Percentiles rank a stretch among this genome's conserved stretches.
phyloP scores from a whole-genome alignment of 495 filamentous ascomycete species.

The Astrothelium subdiscretum region DNA sequence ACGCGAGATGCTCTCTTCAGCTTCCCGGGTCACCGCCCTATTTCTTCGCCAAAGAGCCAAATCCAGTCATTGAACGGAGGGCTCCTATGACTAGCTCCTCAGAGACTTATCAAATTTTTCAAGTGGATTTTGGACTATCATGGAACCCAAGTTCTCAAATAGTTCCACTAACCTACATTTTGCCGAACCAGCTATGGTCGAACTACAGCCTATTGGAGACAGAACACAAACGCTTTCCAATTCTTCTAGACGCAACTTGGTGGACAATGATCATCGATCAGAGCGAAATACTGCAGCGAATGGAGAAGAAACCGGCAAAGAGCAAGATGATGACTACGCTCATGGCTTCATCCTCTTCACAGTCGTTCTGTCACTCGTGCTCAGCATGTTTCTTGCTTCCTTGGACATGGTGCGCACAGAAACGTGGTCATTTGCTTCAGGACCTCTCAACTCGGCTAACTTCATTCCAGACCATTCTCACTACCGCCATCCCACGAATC shows the following conservation, averaged over 20 bases:
- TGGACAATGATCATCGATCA: not conserved
- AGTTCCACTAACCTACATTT: not conserved
- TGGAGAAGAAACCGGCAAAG: not conserved
- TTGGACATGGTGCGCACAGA: conserved; percentile 3
- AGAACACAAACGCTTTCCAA: not conserved
- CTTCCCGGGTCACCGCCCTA: too few species aligned
- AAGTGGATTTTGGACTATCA: not conserved
- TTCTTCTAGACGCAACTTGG: not conserved
- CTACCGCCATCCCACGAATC: conserved; percentile 5
- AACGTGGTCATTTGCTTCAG: too few species aligned
- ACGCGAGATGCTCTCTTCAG: too few species aligned
- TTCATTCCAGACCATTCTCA: not conserved
- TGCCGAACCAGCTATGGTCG: not conserved
- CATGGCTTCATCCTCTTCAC: not conserved
- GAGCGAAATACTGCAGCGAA: not conserved
- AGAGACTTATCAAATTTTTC: not conserved
- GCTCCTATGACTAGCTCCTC: not conserved
- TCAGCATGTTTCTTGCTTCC: conserved; percentile 1
- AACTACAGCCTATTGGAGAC: not conserved
- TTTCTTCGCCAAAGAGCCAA: too few species aligned
- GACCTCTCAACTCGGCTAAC: not conserved
- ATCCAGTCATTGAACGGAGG: too few species aligned
- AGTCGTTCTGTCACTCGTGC: not conserved
- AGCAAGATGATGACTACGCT: not conserved
- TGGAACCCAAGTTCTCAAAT: not conserved